Conservation (phyloP, 2,329 filamentous ascomycete genomes). For the Cercospora berteroae region DNA sequence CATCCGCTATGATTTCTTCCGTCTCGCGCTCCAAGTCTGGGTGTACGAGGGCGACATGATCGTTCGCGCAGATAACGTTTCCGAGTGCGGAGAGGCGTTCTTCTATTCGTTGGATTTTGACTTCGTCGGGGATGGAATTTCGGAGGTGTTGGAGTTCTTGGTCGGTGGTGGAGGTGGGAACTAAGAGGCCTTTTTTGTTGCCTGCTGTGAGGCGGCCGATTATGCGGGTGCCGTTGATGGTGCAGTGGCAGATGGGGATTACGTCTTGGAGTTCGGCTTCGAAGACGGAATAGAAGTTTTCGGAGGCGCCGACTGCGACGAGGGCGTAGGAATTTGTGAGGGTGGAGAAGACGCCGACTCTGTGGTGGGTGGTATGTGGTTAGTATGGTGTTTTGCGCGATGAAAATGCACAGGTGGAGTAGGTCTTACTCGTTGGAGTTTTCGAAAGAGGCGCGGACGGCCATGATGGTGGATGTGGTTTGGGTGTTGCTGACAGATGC, state of each 20-base stretch:
- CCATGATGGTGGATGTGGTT: constrained; percentile 43
- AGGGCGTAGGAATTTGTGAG: constrained; percentile 97
- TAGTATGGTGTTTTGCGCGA: constrained; percentile 18
- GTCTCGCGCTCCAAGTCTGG: constrained; percentile 96
- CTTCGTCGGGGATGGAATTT: constrained; percentile 85
- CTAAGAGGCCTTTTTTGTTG: constrained; percentile 94
- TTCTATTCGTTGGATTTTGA: constrained; percentile 97
- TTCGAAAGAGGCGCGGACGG: constrained; percentile 67
- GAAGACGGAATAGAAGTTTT: constrained; percentile 99
- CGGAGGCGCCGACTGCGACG: constrained; percentile 88
- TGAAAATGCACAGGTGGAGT: constrained; percentile 24
- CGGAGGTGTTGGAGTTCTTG: constrained; percentile 97
- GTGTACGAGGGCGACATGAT: constrained; percentile 94
- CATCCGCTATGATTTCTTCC: constrained; percentile 96
- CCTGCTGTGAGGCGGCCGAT: constrained; percentile 92
- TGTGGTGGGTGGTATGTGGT: constrained; percentile 40
- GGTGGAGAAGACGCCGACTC: constrained; percentile 93
- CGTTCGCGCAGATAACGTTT: constrained; percentile 95
- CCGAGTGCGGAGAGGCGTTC: constrained; percentile 92
- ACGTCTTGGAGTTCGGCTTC: constrained; percentile 97
- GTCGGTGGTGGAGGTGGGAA: constrained; percentile 93
- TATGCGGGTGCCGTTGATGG: constrained; percentile 94
- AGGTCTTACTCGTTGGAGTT: constrained; percentile 76
- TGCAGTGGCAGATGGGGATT: constrained; percentile 93
- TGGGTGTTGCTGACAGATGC: constrained; percentile 12